A percentile compares a stretch with the other conserved stretches of the same genome.
These are phyloP conservation scores for Fistulifera solaris DNA, from an alignment of 108 stramenopile genomes.

Conservation along the genomic window DNA sequence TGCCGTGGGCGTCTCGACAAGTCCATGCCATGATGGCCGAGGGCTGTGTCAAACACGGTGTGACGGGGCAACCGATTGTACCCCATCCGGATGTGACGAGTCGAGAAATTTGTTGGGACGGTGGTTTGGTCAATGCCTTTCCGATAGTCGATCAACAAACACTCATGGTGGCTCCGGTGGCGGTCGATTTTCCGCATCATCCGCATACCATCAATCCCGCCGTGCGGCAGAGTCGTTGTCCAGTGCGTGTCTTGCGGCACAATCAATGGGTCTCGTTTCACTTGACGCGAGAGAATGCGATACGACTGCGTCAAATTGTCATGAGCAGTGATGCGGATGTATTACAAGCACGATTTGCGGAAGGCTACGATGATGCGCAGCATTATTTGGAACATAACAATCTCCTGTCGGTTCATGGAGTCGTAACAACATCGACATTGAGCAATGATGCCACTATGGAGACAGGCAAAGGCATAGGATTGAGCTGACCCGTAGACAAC, in stretches of 20 bases:
- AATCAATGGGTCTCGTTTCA: not conserved
- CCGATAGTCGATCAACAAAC: constrained; percentile 46
- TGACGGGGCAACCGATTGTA: constrained; percentile 2
- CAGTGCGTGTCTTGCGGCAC: not conserved
- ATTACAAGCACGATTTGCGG: constrained; percentile 3
- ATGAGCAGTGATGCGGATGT: constrained; percentile 1
- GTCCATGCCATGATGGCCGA: constrained; percentile 31
- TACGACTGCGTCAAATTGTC: not conserved
- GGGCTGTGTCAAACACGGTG: constrained; percentile 38
- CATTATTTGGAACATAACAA: constrained; percentile 2
- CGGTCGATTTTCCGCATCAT: constrained; percentile 16
- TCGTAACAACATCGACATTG: too few species aligned
- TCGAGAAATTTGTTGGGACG: constrained; percentile 40
- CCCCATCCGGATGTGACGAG: constrained; percentile 3
- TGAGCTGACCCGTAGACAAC: too few species aligned
- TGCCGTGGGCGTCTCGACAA: constrained; percentile 18
- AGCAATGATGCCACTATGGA: too few species aligned
- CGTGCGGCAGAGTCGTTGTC: not conserved
- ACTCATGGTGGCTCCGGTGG: constrained; percentile 45
- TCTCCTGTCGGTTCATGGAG: not conserved
- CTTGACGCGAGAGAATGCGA: constrained; percentile 2
- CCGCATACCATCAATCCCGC: not conserved
- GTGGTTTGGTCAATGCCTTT: constrained; percentile 51
- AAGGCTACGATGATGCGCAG: constrained; percentile 7
- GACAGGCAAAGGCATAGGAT: too few species aligned